phyloP scores from a whole-genome alignment of 768 basidiomycete species.

The Serendipita sp. region DNA sequence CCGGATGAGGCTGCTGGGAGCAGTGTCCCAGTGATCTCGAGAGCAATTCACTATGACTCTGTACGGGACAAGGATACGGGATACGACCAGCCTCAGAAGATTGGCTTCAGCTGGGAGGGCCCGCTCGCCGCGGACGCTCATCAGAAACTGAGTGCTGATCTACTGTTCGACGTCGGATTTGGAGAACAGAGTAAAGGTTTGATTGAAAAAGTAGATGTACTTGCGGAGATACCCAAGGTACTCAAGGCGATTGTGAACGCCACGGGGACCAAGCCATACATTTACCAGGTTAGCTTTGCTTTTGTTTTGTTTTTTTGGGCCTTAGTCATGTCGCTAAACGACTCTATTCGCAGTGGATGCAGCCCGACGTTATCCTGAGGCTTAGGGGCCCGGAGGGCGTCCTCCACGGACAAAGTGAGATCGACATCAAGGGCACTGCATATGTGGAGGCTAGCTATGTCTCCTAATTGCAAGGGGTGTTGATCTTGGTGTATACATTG shows the following conservation, averaged over 20 bases:
- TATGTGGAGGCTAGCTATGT: neutral
- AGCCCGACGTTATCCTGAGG: slow-evolving; percentile 30
- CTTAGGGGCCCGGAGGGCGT: slow-evolving; percentile 29
- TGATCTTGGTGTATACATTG: no score
- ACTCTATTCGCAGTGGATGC: slow-evolving; percentile 33
- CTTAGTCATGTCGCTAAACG: neutral
- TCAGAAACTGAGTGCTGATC: slow-evolving; percentile 39
- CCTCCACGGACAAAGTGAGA: slow-evolving; percentile 18
- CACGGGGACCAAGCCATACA: slow-evolving; percentile 82
- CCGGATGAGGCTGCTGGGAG: slow-evolving; percentile 39
- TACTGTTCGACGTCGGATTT: slow-evolving; percentile 43
- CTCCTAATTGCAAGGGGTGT: neutral
- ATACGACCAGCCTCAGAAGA: slow-evolving; percentile 53
- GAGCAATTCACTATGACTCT: slow-evolving; percentile 45
- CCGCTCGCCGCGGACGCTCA: slow-evolving; percentile 35
- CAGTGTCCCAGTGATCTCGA: slow-evolving; percentile 38
- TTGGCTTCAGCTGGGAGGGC: slow-evolving; percentile 67
- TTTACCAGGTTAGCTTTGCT: slow-evolving; percentile 60
- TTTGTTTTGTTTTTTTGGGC: neutral
- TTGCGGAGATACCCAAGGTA: slow-evolving; percentile 87
- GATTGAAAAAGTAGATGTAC: slow-evolving; percentile 84
- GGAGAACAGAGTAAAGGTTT: slow-evolving; percentile 50
- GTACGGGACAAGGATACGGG: slow-evolving; percentile 62
- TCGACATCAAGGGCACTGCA: neutral
- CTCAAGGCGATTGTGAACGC: slow-evolving; percentile 86